Conservation (phyloP, 2,329 filamentous ascomycete genomes). For the Cladosporium austrohemisphaericum region DNA sequence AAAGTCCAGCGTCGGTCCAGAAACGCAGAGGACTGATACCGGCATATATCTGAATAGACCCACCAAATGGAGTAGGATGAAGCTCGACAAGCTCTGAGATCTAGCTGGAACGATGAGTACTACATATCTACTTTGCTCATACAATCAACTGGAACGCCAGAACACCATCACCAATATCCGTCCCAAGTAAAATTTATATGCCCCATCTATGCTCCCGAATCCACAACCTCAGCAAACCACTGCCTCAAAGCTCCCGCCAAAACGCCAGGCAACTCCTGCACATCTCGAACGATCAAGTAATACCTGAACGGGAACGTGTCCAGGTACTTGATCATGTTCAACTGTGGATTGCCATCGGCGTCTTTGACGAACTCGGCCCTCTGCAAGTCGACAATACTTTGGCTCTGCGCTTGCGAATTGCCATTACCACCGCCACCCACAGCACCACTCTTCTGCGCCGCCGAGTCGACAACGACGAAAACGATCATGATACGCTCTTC, state of each 20-base stretch:
- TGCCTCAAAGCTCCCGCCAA: slow-evolving; percentile 84
- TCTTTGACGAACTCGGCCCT: slow-evolving; percentile 77
- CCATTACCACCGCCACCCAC: slow-evolving; percentile 7
- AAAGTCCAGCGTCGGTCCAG: too few species aligned
- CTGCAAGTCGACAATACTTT: slow-evolving; percentile 80
- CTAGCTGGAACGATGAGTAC: too few species aligned
- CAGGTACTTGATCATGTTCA: slow-evolving; percentile 85
- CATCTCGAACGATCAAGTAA: slow-evolving; percentile 89
- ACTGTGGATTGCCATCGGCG: slow-evolving; percentile 58
- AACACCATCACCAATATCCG: too few species aligned
- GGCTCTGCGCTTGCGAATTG: slow-evolving; percentile 40
- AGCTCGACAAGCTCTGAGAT: too few species aligned
- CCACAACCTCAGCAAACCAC: slow-evolving; percentile 80
- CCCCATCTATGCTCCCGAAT: slow-evolving; percentile 28
- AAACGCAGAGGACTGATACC: too few species aligned
- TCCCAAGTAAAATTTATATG: too few species aligned
- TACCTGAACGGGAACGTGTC: slow-evolving; percentile 97
- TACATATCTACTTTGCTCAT: too few species aligned
- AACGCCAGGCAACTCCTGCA: slow-evolving; percentile 84
- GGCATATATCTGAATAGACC: too few species aligned
- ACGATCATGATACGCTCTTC: slow-evolving; percentile 97
- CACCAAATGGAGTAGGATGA: too few species aligned
- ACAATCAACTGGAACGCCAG: too few species aligned
- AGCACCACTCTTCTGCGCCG: slow-evolving; percentile 20
- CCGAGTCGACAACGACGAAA: slow-evolving; percentile 87